Evolutionary conservation across 257 asterid genomes (phyloP), one percentile per base, ranked within the genome.

Genomic region (Gentiana straminea): DNA sequence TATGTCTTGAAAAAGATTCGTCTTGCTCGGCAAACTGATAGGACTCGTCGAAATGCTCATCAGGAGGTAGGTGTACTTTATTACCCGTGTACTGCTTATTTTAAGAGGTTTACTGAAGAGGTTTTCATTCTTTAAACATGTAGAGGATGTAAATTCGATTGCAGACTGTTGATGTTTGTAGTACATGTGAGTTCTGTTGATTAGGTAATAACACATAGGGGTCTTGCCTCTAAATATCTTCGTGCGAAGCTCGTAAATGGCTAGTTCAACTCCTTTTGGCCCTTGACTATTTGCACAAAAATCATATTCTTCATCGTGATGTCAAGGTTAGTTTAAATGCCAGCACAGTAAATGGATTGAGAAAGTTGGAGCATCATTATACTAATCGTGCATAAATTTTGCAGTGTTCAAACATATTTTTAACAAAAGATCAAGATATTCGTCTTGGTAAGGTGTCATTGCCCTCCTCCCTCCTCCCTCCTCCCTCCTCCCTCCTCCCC

Each of bases 401-500:
- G 82, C 94, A 89, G 97, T 89, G 97, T 73, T 89, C 97, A 38
- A 89, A 89, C 71, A 89, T 89, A 73, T 89, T 89, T 76, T 72
- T 89, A 64, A 86, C 83, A 39, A 89, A 81, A 83, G 94, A 81
- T 64, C 89, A 80, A 75, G 92, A 86, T 48, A 84, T 89, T 64
- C 86, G 95, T 65, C 94, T 89, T 54, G 97, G 97, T 82, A 77
- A 80, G 84, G 53, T 24, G 24, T 24, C 24, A 24, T 24, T 24
- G 24, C 24, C 24, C 24, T 24, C 24, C 24, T 24, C 24, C 24
- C 24, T 1, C 24, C 32, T 13, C 45, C 52, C 86, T 15, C 74
- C 89, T 89, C 52, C 88, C 24, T 0, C 24, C 24, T 15, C 0
- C 24, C 24, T 0, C 0, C 24, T 0, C 0, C 24, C 24, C 24